A percentile compares a stretch with the other conserved stretches of the same genome.
phyloP scores from a whole-genome alignment of 345 rosid genomes.

The Eucalyptus decipiens region DNA sequence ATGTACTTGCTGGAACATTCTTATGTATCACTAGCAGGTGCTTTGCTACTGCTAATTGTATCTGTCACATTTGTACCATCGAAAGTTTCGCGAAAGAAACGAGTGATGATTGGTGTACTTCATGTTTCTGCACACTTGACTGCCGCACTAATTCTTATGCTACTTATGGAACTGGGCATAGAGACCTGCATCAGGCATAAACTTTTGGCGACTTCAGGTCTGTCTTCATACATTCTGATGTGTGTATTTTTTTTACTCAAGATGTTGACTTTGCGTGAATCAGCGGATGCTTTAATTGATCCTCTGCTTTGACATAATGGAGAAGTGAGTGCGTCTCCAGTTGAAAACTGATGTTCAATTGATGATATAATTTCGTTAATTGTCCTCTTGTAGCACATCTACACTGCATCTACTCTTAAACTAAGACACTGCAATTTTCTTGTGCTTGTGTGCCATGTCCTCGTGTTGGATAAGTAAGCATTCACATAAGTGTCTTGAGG shows the following conservation, averaged over 20 bases:
- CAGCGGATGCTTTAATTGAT: not conserved
- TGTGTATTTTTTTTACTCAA: not conserved
- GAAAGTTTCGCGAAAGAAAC: slow-evolving; percentile 74
- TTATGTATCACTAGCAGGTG: slow-evolving; percentile 73
- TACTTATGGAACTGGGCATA: slow-evolving; percentile 86
- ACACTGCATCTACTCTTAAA: not conserved
- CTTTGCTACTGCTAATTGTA: slow-evolving; percentile 40
- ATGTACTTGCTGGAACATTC: slow-evolving; percentile 63
- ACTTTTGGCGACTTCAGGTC: slow-evolving; percentile 90
- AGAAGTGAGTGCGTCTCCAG: not conserved
- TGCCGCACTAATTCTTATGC: slow-evolving; percentile 86
- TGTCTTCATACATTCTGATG: not conserved
- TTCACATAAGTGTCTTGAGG: not conserved
- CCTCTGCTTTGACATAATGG: not conserved
- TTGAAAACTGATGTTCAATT: not conserved
- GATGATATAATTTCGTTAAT: not conserved
- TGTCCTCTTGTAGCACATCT: not conserved
- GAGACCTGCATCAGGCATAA: slow-evolving; percentile 91
- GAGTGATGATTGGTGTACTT: slow-evolving; percentile 62
- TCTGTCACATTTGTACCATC: slow-evolving; percentile 84
- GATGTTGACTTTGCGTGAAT: not conserved
- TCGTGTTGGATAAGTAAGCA: not conserved
- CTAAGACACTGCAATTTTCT: not conserved
- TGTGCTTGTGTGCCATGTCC: not conserved
- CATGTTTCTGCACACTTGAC: slow-evolving; percentile 87